Evolutionary conservation across 805 yeast species (phyloP), one percentile per base, ranked within the genome.

Genomic region (Teunomyces cretensis): DNA sequence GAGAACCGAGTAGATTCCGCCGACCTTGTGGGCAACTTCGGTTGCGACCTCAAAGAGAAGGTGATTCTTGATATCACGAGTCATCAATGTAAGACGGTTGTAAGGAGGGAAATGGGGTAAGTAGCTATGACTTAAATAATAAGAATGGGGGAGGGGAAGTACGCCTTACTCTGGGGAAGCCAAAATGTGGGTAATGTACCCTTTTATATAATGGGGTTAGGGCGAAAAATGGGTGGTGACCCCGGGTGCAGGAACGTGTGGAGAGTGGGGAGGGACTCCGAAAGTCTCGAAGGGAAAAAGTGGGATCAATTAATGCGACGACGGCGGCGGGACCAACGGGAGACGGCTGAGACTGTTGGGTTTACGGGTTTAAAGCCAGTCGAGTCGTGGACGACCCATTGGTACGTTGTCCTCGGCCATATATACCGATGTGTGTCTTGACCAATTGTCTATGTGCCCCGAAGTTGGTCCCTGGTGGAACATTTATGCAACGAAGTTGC

Each of bases 11-110:
- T 92, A 92, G 64, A 92, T 92, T 30, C 99, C 99, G 41, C 99
- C 99, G 16, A 92, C 98, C 58, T 95, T 78, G 73, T 94, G 91
- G 58, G 98, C 98, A 42, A 92, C 97, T 65, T 92, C 99, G 1
- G 99, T 92, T 50, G 98, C 96, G 37, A 88, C 86, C 72, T 92
- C 99, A 60, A 92, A 90, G 41, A 94, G 77, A 44, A 91, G 74
- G 62, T 89, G 97, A 64, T 88, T 84, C 57, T 85, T 81, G 50
- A 92, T 83, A 73, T 89, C 96, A 69, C 98, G 80, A 26, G 86
- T 72, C 89, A 86, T 85, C 15, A 22, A 32, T 41, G 13, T n/a
- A 12, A 19, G 28, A 14, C 28, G 17, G 38, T 27, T 22, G 38
- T 24, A 12, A 35, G 27, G 38, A 9, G 15, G 22, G 13, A 12